Conservation (phyloP, 2,329 filamentous ascomycete species). For the Coleophoma cylindrospora region DNA sequence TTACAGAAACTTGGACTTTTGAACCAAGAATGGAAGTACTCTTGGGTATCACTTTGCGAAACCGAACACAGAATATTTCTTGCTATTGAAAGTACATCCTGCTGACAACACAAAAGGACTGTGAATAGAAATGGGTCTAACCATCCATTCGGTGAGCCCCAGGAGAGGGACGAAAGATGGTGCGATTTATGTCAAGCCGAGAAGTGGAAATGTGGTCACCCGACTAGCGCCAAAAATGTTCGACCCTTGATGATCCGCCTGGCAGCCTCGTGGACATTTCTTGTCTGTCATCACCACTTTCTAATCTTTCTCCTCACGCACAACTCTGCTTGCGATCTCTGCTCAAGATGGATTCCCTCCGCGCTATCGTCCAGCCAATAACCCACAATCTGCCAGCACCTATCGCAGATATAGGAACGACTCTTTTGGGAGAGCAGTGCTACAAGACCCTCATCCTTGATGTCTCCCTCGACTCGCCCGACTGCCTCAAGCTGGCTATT, state of each 20-base stretch:
- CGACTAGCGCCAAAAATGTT: background rate
- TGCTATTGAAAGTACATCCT: too few species aligned
- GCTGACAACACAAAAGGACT: too few species aligned
- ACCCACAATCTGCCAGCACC: constrained; percentile 70
- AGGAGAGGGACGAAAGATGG: too few species aligned
- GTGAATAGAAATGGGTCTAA: too few species aligned
- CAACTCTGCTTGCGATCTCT: background rate
- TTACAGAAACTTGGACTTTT: too few species aligned
- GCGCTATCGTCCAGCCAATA: constrained; percentile 59
- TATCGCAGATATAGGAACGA: constrained; percentile 68
- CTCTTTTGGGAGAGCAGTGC: constrained; percentile 78
- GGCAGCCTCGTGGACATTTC: background rate
- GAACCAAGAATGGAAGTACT: too few species aligned
- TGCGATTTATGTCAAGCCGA: background rate
- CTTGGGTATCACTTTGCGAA: too few species aligned
- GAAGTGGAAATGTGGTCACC: background rate
- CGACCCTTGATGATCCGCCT: background rate
- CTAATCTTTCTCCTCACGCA: background rate
- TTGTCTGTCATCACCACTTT: background rate
- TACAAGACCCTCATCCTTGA: constrained; percentile 83
- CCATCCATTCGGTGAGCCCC: too few species aligned
- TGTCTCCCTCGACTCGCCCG: constrained; percentile 69
- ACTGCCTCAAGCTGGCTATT: constrained; percentile 83
- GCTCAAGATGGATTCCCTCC: constrained; percentile 53
- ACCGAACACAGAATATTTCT: too few species aligned